Conservation (phyloP, 768 basidiomycete species). For the Hericium coralloides region DNA sequence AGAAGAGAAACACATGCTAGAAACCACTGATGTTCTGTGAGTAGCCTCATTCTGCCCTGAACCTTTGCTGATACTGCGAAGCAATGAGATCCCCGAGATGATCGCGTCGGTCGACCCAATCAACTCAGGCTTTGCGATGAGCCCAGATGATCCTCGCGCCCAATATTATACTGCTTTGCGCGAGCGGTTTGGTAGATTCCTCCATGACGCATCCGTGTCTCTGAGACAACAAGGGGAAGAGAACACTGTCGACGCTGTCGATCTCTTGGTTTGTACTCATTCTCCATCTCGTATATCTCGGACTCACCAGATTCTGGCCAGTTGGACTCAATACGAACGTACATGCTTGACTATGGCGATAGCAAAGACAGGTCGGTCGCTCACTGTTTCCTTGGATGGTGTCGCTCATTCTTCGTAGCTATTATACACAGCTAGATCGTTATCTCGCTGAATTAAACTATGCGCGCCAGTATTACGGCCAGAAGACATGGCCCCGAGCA, state of each 20-base stretch:
- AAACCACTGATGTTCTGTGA: constrained; percentile 64
- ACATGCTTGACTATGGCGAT: constrained; percentile 69
- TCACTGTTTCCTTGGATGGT: constrained; percentile 16
- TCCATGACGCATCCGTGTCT: constrained; percentile 62
- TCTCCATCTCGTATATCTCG: background rate
- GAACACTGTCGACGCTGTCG: constrained; percentile 74
- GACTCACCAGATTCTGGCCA: constrained; percentile 16
- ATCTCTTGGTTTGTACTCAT: constrained; percentile 42
- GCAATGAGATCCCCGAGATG: constrained; percentile 72
- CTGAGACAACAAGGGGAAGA: constrained; percentile 69
- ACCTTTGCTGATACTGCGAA: constrained; percentile 18
- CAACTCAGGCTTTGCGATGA: constrained; percentile 56
- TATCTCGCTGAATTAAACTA: constrained; percentile 54
- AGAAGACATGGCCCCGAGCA: constrained; percentile 72
- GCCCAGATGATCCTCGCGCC: constrained; percentile 38
- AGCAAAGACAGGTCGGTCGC: constrained; percentile 41
- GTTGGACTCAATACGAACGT: constrained; percentile 62
- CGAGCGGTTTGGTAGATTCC: constrained; percentile 54
- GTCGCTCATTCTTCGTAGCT: constrained; percentile 26
- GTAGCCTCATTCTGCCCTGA: constrained; percentile 14
- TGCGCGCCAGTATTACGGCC: constrained; percentile 58
- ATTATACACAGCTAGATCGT: constrained; percentile 46
- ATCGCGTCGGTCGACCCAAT: constrained; percentile 55
- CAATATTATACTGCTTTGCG: constrained; percentile 48
- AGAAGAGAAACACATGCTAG: constrained; percentile 33